phyloP scores from a whole-genome alignment of 768 basidiomycete genomes.

The Tubosaeta sp. region DNA sequence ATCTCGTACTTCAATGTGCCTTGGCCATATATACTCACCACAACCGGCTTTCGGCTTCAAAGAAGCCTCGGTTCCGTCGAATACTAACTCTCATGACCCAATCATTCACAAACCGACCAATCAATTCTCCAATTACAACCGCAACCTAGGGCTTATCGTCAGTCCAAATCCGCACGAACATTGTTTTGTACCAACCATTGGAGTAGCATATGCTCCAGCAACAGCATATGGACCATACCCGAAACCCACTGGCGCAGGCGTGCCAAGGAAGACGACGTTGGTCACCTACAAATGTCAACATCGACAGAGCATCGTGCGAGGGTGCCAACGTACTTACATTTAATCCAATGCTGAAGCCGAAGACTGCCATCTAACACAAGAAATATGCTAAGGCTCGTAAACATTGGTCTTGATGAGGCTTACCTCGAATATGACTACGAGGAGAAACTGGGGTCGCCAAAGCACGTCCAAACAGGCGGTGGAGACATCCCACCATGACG shows the following conservation, averaged over 20 bases:
- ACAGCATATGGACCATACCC: constrained; percentile 39
- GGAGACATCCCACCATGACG: constrained; percentile 35
- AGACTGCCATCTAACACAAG: constrained; percentile 33
- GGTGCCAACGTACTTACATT: constrained; percentile 31
- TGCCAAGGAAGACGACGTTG: constrained; percentile 50
- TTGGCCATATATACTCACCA: constrained; percentile 26
- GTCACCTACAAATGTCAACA: constrained; percentile 38
- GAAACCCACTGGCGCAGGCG: constrained; percentile 43
- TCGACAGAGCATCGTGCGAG: background rate
- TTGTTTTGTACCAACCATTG: constrained; percentile 32
- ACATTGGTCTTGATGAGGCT: background rate
- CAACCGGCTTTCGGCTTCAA: constrained; percentile 47
- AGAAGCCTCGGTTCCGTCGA: constrained; percentile 46
- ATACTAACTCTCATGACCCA: constrained; percentile 42
- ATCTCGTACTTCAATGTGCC: too few relatives aligned
- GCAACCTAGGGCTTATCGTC: constrained; percentile 34
- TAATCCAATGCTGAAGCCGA: constrained; percentile 48
- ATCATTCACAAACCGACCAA: constrained; percentile 51
- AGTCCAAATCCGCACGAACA: background rate
- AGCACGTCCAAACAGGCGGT: constrained; percentile 36
- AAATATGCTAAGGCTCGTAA: background rate
- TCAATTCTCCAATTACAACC: constrained; percentile 47
- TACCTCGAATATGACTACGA: constrained; percentile 39
- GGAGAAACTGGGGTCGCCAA: constrained; percentile 48
- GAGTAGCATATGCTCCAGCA: constrained; percentile 43